A percentile compares a stretch with the other conserved stretches of the same genome.
Evolutionary conservation across 257 asterid species (phyloP).

Genomic region (Eucommia ulmoides): DNA sequence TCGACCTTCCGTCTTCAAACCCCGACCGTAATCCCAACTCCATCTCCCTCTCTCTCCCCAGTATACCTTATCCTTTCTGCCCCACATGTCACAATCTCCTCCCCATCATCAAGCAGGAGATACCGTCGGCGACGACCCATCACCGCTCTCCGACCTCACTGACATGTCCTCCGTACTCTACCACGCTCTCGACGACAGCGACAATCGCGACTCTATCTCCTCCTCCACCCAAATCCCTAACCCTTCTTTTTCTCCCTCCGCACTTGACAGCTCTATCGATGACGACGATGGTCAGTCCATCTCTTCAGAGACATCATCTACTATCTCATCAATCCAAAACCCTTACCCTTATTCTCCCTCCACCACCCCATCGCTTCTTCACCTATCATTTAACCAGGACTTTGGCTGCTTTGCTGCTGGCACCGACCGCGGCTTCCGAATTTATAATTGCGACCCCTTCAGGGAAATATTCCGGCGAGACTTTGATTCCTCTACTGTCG

Average conservation of each 20-base stretch:
- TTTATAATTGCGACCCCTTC: conserved; percentile 78
- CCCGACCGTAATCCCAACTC: no score
- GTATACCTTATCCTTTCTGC: not conserved
- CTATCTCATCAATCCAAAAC: conserved; percentile 12
- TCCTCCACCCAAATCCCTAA: conserved; percentile 3
- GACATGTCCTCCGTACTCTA: not conserved
- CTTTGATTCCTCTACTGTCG: conserved; percentile 13
- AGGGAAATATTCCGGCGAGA: conserved; percentile 81
- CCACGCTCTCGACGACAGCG: conserved; percentile 1
- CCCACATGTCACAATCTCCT: not conserved
- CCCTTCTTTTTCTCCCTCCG: conserved; percentile 3
- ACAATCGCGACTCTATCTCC: conserved; percentile 4
- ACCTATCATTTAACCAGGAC: conserved; percentile 87
- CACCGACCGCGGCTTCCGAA: conserved; percentile 69
- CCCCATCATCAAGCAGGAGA: not conserved
- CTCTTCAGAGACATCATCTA: no score
- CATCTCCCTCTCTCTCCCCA: not conserved
- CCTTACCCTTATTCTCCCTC: conserved; percentile 15
- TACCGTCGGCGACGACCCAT: not conserved
- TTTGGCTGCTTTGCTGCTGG: conserved; percentile 76
- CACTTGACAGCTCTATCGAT: no score
- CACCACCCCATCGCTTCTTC: conserved; percentile 39
- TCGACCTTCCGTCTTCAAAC: not conserved
- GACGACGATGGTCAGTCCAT: no score
- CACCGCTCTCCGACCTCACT: not conserved